Evolutionary conservation across 345 rosid species (phyloP).

Genomic region (Syzygium aqueum): DNA sequence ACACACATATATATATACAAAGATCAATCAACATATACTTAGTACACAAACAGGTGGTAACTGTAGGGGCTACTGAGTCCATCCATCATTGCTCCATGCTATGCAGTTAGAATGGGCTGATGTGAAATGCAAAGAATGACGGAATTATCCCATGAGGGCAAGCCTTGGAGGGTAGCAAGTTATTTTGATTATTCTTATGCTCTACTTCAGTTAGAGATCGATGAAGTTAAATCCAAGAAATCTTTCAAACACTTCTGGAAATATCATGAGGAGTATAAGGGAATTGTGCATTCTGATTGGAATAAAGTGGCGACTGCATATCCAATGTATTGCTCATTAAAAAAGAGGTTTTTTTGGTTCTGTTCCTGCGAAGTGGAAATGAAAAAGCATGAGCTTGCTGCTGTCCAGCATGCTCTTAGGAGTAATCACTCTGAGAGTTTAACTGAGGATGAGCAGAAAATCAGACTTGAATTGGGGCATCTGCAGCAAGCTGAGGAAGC

Average conservation of each 20-base stretch:
- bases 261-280: neutral
- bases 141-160: neutral
- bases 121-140: neutral
- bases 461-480: too few relatives aligned
- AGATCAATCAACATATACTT: neutral
- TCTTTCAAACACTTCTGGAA: neutral
- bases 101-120: neutral
- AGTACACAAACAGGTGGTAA: neutral
- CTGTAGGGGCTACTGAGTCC: neutral
- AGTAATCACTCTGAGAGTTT: too few relatives aligned
- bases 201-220: neutral
- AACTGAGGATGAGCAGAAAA: too few relatives aligned
- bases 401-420: too few relatives aligned
- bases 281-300: neutral
- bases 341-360: too few relatives aligned
- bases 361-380: too few relatives aligned
- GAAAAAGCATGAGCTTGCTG: too few relatives aligned
- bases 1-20: neutral
- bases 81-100: neutral
- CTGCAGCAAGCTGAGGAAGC: neutral
- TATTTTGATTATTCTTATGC: neutral
- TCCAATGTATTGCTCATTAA: too few relatives aligned
- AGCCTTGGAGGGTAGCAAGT: neutral
- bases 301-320: neutral
- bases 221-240: neutral